Base-by-base conservation (phyloP, 2,329 filamentous ascomycete genomes). In the Pseudopyricularia cyperi region DNA sequence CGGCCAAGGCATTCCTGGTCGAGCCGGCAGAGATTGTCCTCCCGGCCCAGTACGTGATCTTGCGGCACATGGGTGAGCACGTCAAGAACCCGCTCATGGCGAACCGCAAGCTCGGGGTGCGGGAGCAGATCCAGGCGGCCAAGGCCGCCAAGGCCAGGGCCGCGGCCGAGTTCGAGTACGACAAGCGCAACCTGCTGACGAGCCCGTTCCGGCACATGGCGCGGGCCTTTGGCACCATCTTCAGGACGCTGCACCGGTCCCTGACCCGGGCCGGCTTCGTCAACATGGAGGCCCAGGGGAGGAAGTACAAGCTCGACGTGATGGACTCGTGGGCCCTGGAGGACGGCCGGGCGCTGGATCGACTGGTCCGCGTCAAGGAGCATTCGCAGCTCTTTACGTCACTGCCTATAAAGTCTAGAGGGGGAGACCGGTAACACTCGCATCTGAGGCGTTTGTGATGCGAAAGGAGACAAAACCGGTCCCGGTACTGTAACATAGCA, bases 181-280 rank as follows among this genome's bases (percentile, higher is more conserved):
- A 80, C 62, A 70, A 72, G 65, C 67, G 71, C 52, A 75, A 80
- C 59, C 61, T 80, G 35, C 66, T 82, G 66, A 80, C 76, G 9
- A 69, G 73, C 60, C 78, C 78, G 17, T 79, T 83, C 57, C 69
- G 79, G 19, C 71, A 77, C 56, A 62, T 72, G 1, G 73, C 71
- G 7, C 37, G 14, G 6, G 37, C 50, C 42, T 22, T 51, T 7
- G 30, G 33, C 26, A 32, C 32, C 14, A 15, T 33, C 3, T 51
- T 42, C 24, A 32, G 42, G 11, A 42, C 24, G 14, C 64, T 79
- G 22, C 68, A 67, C 53, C 68, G 76, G 48, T 72, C 76, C 2
- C 70, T 80, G 61, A 76, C 73, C 15, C 71, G 77, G 52, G 76
- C 77, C 53, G 80, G 79, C 0, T 82, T 79, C 55, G 68, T 72